Conservation (phyloP, 2,329 filamentous ascomycete species). For the Claviceps digitariae region DNA sequence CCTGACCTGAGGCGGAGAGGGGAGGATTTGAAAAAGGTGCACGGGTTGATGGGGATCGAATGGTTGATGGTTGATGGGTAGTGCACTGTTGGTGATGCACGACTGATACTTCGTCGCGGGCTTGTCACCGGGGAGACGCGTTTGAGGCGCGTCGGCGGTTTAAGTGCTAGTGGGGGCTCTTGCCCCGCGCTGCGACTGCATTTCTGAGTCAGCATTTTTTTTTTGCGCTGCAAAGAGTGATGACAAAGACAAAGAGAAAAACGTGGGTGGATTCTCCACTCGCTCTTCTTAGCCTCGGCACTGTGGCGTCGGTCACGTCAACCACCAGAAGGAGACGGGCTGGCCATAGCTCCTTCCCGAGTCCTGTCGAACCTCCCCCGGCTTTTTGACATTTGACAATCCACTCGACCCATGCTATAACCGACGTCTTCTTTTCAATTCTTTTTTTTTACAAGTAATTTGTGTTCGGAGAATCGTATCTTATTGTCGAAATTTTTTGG, state of each 20-base stretch:
- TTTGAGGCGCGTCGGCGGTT: conserved; percentile 5
- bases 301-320: neutral
- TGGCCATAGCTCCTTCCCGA: no score
- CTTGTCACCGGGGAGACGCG: conserved; percentile 5
- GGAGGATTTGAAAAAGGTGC: neutral
- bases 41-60: neutral
- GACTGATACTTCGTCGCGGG: neutral
- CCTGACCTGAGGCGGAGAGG: neutral
- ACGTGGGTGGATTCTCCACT: neutral
- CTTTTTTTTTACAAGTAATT: no score
- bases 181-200: neutral
- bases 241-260: neutral
- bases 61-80: conserved; percentile 10
- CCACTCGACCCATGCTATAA: neutral
- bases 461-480: no score
- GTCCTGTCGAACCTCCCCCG: neutral
- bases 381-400: neutral
- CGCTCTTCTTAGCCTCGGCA: conserved; percentile 1
- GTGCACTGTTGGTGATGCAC: conserved; percentile 1
- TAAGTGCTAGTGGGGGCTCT: conserved; percentile 5
- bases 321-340: neutral
- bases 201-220: neutral
- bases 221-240: no score
- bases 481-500: no score
- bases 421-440: neutral